phyloP scores from a whole-genome alignment of 2,329 filamentous ascomycete genomes.

The Alternaria burnsii region DNA sequence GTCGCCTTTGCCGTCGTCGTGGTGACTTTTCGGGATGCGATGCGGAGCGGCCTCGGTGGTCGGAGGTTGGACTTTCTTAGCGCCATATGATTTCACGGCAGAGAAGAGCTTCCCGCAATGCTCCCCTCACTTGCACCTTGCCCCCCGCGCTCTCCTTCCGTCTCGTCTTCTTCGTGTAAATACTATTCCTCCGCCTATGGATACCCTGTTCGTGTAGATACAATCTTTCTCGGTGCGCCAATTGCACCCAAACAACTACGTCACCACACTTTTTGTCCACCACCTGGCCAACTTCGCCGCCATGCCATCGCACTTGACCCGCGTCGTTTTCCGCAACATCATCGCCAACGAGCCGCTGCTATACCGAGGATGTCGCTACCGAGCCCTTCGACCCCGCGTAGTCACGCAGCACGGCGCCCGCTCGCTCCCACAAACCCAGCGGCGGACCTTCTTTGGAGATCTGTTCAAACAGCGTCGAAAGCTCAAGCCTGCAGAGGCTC shows the following conservation, averaged over 20 bases:
- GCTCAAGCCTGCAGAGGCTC: constrained; percentile 69
- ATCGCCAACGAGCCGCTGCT: constrained; percentile 60
- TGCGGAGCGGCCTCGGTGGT: constrained; percentile 17
- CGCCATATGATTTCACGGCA: constrained; percentile 29
- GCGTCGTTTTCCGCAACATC: constrained; percentile 66
- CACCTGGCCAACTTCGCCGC: constrained; percentile 20
- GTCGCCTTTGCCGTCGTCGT: constrained; percentile 12
- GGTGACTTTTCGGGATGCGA: constrained; percentile 23
- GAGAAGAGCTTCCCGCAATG: constrained; percentile 5
- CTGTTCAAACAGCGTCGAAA: constrained; percentile 69
- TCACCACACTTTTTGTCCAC: constrained; percentile 10
- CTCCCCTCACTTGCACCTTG: constrained; percentile 8
- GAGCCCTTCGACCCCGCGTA: constrained; percentile 35
- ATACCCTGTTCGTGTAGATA: constrained; percentile 8
- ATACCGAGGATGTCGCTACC: constrained; percentile 56
- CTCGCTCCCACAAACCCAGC: constrained; percentile 43
- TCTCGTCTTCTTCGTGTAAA: constrained; percentile 25
- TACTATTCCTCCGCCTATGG: constrained; percentile 27
- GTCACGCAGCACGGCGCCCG: constrained; percentile 31
- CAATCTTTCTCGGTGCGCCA: constrained; percentile 9
- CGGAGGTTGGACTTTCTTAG: constrained; percentile 26
- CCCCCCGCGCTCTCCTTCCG: constrained; percentile 18
- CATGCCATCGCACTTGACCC: constrained; percentile 69
- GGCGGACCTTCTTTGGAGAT: constrained; percentile 68
- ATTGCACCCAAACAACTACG: constrained; percentile 16